Conservation (phyloP, 1,284 basidiomycete species). For the Melampsora abietis-canadensis region DNA sequence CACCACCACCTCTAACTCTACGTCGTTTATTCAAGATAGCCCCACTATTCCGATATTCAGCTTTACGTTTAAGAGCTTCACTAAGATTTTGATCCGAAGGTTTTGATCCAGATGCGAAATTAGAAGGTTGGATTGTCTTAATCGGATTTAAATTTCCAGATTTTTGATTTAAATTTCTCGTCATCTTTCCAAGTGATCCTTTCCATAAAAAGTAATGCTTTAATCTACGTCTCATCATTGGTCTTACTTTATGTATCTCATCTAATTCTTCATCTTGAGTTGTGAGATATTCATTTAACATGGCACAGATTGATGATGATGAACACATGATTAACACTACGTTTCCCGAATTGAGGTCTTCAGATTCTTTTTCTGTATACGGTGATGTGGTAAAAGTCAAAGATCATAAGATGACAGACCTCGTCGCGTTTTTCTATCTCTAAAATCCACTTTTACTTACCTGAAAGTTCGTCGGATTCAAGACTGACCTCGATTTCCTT, state of each 20-base stretch:
- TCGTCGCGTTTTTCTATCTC: neutral
- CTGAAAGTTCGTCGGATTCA: conserved; percentile 49
- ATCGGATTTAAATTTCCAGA: conserved; percentile 5
- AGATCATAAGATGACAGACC: neutral
- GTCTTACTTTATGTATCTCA: conserved; percentile 18
- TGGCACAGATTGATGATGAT: conserved; percentile 69
- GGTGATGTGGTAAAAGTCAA: no score
- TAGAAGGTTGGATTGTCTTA: neutral
- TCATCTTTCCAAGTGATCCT: conserved; percentile 58
- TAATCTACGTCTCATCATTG: conserved; percentile 74
- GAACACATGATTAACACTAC: conserved; percentile 80
- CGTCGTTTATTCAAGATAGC: conserved; percentile 44
- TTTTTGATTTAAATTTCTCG: conserved; percentile 8
- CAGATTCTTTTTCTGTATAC: neutral
- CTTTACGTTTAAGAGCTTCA: conserved; percentile 70
- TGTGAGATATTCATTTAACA: conserved; percentile 74
- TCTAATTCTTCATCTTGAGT: conserved; percentile 33
- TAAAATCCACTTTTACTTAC: neutral
- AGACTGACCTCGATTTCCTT: conserved; percentile 90
- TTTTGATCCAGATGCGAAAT: neutral
- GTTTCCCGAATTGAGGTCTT: conserved; percentile 56
- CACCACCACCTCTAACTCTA: conserved; percentile 19
- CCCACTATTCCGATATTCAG: conserved; percentile 57
- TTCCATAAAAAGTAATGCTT: conserved; percentile 78
- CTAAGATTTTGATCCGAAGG: conserved; percentile 20